phyloP scores from a whole-genome alignment of 805 yeast genomes.

The Lachancea cidri region DNA sequence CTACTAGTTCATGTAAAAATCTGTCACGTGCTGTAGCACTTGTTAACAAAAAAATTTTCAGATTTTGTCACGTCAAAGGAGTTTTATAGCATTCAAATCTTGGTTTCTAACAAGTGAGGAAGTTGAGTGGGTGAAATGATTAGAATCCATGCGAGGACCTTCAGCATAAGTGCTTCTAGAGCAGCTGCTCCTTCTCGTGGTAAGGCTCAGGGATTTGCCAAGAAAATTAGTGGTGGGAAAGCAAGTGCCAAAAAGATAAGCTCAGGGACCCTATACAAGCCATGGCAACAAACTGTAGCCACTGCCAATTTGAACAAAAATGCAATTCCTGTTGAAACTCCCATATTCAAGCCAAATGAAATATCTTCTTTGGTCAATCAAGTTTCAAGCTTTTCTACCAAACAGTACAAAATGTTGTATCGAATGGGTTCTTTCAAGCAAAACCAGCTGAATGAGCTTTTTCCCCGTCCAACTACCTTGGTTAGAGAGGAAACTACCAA shows the following conservation, averaged over 20 bases:
- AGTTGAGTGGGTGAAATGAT: slow-evolving; percentile 14
- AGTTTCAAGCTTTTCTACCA: slow-evolving; percentile 39
- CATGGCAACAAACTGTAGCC: slow-evolving; percentile 31
- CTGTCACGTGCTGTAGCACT: not conserved
- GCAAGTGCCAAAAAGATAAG: slow-evolving; percentile 24
- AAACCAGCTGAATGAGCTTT: slow-evolving; percentile 64
- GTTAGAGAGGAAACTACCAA: slow-evolving; percentile 46
- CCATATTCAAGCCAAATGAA: slow-evolving; percentile 17
- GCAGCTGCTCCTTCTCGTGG: slow-evolving; percentile 25
- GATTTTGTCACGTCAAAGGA: too few species aligned
- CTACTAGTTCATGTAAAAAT: too few species aligned
- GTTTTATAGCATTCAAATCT: too few species aligned
- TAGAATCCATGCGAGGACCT: slow-evolving; percentile 16
- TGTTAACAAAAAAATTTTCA: not conserved
- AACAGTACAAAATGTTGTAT: slow-evolving; percentile 40
- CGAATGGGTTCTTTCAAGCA: slow-evolving; percentile 62
- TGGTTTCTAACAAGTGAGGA: not conserved
- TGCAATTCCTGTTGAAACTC: slow-evolving; percentile 24
- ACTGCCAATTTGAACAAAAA: slow-evolving; percentile 28
- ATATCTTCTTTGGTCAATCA: slow-evolving; percentile 18
- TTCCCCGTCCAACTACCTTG: slow-evolving; percentile 53
- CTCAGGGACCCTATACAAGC: slow-evolving; percentile 30
- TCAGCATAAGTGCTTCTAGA: slow-evolving; percentile 12
- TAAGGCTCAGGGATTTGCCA: slow-evolving; percentile 30
- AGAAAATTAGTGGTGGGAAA: slow-evolving; percentile 15